Percentiles rank a stretch among this genome's conserved stretches.
phyloP scores from a whole-genome alignment of 1,284 basidiomycete species.

The Mycena citricolor region DNA sequence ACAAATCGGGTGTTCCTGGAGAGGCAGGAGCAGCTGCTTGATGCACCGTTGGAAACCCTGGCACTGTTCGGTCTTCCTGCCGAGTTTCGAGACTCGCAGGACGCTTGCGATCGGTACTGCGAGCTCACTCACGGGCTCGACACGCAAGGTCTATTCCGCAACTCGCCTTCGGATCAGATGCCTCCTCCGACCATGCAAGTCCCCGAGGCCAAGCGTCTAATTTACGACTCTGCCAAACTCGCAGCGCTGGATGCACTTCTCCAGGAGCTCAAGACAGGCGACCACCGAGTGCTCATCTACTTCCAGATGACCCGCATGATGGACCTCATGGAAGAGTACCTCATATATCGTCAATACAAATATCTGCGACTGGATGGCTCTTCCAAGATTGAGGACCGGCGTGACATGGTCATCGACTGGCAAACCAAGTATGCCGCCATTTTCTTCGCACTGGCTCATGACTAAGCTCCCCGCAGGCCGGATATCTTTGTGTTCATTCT shows the following conservation, averaged over 20 bases:
- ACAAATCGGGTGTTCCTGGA: conserved; percentile 82
- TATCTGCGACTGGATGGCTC: conserved; percentile 95
- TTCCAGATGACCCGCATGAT: conserved; percentile 99
- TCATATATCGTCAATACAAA: conserved; percentile 97
- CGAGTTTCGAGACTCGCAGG: conserved; percentile 62
- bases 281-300: conserved; percentile 95
- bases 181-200: conserved; percentile 89
- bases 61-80: conserved; percentile 87
- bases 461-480: conserved; percentile 49
- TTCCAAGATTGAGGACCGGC: conserved; percentile 92
- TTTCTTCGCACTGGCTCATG: background rate
- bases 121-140: conserved; percentile 61
- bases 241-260: conserved; percentile 87
- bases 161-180: conserved; percentile 73
- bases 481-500: conserved; percentile 96
- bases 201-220: conserved; percentile 93
- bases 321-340: conserved; percentile 98
- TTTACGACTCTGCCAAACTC: conserved; percentile 97
- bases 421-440: conserved; percentile 78
- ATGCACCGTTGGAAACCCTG: conserved; percentile 70
- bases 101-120: conserved; percentile 52
- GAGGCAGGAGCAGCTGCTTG: conserved; percentile 58
- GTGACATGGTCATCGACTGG: conserved; percentile 99
- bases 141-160: conserved; percentile 68
- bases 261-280: conserved; percentile 89